Base-by-base conservation (phyloP, 306 rosid genomes). In the Fragaria ananassa region DNA sequence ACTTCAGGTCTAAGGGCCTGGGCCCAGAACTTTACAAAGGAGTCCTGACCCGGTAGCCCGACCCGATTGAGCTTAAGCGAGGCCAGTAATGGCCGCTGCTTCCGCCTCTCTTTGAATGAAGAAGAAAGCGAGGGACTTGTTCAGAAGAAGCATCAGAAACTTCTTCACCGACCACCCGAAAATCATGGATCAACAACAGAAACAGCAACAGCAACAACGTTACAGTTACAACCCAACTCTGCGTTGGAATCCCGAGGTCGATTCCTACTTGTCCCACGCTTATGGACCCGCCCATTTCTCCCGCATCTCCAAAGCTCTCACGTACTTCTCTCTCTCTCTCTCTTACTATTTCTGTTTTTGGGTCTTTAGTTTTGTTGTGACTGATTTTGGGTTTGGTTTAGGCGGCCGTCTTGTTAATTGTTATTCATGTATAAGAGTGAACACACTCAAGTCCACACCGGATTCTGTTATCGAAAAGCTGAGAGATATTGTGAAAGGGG, bases 371-470 rank as follows among this genome's bases (percentile, higher is more conserved):
- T 57, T 57, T 15, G 51, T 56, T 7, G 57, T 58, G 13, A 25
- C 68, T 74, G 57, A 1, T 71, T 47, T 25, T 46, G 58, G 77
- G 1, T 78, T 39, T 57, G 46, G 14, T 25, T 69, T 44, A 92
- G 98, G 83, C 88, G 83, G 6, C 97, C 97, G 45, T 92, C 98
- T 76, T 84, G 97, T 84, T 95, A 95, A 97, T 76, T 84, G 97
- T 84, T 95, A 95, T 83, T 92, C 97, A 10, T 95, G 98, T 56
- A 70, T 92, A 70, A 97, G 97, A 6, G 97, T 92, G 25, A 95
- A 95, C 80, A 85, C 87, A 7, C 85, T 92, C 35, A 85, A 84
- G 83, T 89, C 96, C 53, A 76, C 93, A 1, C 77, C 80, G 4
- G 96, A 92, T 65, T 78, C 79, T 8, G 91, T 89, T 39, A 70